A percentile compares a stretch with the other conserved stretches of the same genome.
Conservation (phyloP, 106 monocot species). For the Phalaenopsis equestris region DNA sequence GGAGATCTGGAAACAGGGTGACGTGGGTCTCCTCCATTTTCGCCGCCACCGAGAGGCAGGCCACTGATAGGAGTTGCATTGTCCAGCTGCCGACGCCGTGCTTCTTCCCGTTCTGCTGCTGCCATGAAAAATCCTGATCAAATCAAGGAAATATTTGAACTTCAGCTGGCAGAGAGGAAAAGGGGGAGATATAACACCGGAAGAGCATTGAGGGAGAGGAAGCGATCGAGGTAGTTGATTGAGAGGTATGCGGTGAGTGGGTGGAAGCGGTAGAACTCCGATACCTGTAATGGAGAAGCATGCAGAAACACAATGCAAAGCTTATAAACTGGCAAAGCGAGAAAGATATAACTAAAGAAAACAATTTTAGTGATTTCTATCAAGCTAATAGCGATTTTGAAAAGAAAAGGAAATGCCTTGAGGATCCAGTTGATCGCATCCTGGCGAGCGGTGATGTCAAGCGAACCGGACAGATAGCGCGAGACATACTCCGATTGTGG, state of each 20-base stretch:
- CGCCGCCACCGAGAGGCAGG: constrained; percentile 74
- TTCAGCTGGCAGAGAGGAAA: neutral
- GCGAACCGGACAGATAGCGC: constrained; percentile 16
- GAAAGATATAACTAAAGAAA: neutral
- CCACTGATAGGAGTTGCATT: constrained; percentile 70
- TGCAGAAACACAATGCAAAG: neutral
- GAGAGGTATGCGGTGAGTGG: constrained; percentile 54
- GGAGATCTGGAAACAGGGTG: constrained; percentile 46
- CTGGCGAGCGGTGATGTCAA: constrained; percentile 46
- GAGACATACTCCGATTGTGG: constrained; percentile 30
- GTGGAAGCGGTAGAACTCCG: constrained; percentile 45
- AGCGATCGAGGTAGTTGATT: constrained; percentile 79
- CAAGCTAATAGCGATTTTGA: neutral
- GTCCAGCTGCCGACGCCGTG: constrained; percentile 25
- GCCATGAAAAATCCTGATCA: neutral
- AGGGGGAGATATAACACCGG: constrained; percentile 19
- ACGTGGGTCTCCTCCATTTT: constrained; percentile 78
- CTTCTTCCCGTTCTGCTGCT: neutral
- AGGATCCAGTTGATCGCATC: constrained; percentile 68
- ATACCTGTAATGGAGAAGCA: constrained; percentile 21
- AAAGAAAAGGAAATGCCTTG: constrained; percentile 19
- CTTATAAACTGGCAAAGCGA: neutral
- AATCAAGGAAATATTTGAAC: no score
- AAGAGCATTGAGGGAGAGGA: constrained; percentile 43
- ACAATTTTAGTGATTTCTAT: neutral